A percentile compares a stretch with the other conserved stretches of the same genome.
These are phyloP conservation scores for Fagus sylvatica DNA, from an alignment of 306 rosid species.

Conservation along the genomic window DNA sequence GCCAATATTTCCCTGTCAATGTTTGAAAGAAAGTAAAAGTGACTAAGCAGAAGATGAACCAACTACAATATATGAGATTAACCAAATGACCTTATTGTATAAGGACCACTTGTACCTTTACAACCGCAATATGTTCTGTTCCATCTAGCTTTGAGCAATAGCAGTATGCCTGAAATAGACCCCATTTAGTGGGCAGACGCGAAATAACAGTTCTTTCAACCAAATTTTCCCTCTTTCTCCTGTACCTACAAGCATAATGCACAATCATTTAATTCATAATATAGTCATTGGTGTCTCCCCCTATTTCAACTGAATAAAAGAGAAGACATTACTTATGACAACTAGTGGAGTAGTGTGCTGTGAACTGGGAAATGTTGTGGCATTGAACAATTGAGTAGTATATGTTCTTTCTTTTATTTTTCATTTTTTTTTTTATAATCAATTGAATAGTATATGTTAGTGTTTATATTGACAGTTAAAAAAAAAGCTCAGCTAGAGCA, in stretches of 20 bases:
- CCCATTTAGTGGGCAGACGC: slow-evolving; percentile 83
- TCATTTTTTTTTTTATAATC: too few relatives aligned
- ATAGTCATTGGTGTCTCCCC: not conserved
- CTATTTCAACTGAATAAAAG: too few relatives aligned
- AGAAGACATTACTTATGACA: too few relatives aligned
- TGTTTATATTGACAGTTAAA: too few relatives aligned
- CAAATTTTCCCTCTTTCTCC: slow-evolving; percentile 79
- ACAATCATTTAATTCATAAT: slow-evolving; percentile 1
- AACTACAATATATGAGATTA: not conserved
- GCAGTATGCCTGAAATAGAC: slow-evolving; percentile 71
- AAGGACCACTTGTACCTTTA: slow-evolving; percentile 46
- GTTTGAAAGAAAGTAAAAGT: slow-evolving; percentile 4
- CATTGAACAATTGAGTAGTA: too few relatives aligned
- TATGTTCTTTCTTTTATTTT: too few relatives aligned
- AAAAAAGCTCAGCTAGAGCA: too few relatives aligned
- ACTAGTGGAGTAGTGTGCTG: too few relatives aligned
- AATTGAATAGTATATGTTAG: too few relatives aligned
- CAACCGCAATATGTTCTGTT: slow-evolving; percentile 75
- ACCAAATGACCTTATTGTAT: not conserved
- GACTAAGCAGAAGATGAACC: not conserved
- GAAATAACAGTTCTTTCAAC: slow-evolving; percentile 69
- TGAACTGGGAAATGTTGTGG: too few relatives aligned
- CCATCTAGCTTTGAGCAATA: slow-evolving; percentile 73
- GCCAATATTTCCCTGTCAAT: slow-evolving; percentile 63
- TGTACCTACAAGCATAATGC: slow-evolving; percentile 50